phyloP scores from a whole-genome alignment of 352 stramenopile genomes.

The Thalassiosira oceanica region DNA sequence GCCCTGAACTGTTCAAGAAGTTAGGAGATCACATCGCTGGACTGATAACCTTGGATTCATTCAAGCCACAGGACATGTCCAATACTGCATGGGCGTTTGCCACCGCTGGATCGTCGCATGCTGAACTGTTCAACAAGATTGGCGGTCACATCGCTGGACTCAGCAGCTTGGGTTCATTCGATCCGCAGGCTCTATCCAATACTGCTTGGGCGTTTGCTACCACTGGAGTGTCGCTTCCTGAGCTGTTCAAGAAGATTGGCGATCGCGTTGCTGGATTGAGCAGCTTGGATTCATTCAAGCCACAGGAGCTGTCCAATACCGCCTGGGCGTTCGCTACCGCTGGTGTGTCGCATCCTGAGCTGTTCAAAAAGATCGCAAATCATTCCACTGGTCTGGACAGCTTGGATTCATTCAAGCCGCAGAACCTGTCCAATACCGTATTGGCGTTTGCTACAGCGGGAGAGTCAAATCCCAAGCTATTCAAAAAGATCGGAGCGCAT shows the following conservation, averaged over 20 bases:
- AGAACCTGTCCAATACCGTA: constrained; percentile 11
- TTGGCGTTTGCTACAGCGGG: constrained; percentile 10
- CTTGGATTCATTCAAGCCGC: neutral
- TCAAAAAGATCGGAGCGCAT: neutral
- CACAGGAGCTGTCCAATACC: constrained; percentile 8
- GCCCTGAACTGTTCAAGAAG: constrained; percentile 15
- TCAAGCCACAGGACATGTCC: constrained; percentile 14
- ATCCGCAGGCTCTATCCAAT: constrained; percentile 10
- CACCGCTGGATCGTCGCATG: neutral
- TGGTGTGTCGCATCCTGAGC: neutral
- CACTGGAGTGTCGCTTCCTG: neutral
- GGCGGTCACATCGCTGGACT: neutral
- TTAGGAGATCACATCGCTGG: too few species aligned
- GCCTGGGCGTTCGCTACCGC: constrained; percentile 9
- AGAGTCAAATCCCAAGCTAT: neutral
- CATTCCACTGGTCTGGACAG: neutral
- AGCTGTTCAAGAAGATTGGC: constrained; percentile 5
- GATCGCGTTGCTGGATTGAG: neutral
- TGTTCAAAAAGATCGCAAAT: neutral
- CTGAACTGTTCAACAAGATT: constrained; percentile 10
- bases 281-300: constrained; percentile 1
- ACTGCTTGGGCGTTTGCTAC: constrained; percentile 9
- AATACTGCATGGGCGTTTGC: constrained; percentile 22
- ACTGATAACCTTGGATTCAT: too few species aligned
- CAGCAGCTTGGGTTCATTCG: neutral